A percentile compares a stretch with the other conserved stretches of the same genome.
phyloP scores from a whole-genome alignment of 331 rosid species.

The Cydonia oblonga region DNA sequence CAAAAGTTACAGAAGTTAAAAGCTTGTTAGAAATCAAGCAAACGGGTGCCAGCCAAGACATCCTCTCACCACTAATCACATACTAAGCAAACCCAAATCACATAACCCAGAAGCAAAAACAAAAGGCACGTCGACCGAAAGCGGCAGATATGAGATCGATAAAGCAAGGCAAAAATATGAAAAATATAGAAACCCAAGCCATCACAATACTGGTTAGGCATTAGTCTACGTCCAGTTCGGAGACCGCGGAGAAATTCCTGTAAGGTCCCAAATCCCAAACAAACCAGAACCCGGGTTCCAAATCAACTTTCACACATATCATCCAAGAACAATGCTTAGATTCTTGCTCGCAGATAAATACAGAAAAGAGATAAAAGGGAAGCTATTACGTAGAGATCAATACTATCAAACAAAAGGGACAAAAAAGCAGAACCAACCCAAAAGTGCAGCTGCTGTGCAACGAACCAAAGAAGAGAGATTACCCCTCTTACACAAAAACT shows the following conservation, averaged over 20 bases:
- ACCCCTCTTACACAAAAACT: neutral
- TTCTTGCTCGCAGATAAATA: neutral
- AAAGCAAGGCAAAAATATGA: neutral
- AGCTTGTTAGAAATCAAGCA: neutral
- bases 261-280: neutral
- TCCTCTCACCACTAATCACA: neutral
- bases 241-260: neutral
- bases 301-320: neutral
- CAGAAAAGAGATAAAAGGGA: neutral
- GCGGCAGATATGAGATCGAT: no score
- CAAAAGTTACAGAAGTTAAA: neutral
- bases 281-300: no score
- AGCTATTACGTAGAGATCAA: neutral
- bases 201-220: no score
- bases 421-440: neutral
- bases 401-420: neutral
- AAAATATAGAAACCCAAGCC: no score
- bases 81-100: no score
- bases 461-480: neutral
- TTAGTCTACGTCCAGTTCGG: no score
- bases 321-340: neutral
- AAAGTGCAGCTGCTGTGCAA: neutral
- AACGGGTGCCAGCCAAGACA: neutral
- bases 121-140: neutral
- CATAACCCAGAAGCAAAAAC: no score